Evolutionary conservation across 257 asterid species (phyloP).

Genomic region (Solanum commersonii): DNA sequence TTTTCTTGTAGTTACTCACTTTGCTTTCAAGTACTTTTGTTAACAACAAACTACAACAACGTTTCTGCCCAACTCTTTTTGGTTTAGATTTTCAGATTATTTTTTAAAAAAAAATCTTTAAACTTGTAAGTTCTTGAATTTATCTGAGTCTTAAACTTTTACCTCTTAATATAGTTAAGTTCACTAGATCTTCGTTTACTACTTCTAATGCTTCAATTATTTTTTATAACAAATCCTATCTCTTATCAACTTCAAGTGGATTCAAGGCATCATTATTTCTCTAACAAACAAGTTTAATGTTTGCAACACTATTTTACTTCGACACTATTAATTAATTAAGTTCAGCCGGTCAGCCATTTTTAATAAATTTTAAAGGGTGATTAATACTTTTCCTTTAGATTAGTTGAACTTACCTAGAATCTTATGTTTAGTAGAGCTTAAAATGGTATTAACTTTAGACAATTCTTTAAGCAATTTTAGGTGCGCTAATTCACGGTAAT

Average conservation of each 20-base stretch:
- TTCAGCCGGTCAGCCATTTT: not conserved
- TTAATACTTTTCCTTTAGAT: no score
- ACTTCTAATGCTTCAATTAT: not conserved
- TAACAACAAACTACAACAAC: not conserved
- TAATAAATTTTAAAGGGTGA: not conserved
- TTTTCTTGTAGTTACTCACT: not conserved
- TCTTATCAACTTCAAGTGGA: not conserved
- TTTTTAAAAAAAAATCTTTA: no score
- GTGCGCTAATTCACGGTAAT: not conserved
- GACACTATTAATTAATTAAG: not conserved
- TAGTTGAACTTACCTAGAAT: not conserved
- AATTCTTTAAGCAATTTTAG: not conserved
- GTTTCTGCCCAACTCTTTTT: not conserved
- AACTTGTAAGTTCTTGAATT: not conserved
- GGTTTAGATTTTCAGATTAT: not conserved
- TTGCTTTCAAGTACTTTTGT: not conserved
- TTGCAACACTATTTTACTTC: not conserved
- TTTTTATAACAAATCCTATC: not conserved
- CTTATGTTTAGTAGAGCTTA: not conserved
- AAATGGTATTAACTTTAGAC: not conserved
- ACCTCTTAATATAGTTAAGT: not conserved
- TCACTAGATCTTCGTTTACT: not conserved
- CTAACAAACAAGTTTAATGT: not conserved
- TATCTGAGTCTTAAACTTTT: not conserved
- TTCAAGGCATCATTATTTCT: not conserved